Conservation (phyloP, 495 filamentous ascomycete genomes). For the Xylaria cubensis region DNA sequence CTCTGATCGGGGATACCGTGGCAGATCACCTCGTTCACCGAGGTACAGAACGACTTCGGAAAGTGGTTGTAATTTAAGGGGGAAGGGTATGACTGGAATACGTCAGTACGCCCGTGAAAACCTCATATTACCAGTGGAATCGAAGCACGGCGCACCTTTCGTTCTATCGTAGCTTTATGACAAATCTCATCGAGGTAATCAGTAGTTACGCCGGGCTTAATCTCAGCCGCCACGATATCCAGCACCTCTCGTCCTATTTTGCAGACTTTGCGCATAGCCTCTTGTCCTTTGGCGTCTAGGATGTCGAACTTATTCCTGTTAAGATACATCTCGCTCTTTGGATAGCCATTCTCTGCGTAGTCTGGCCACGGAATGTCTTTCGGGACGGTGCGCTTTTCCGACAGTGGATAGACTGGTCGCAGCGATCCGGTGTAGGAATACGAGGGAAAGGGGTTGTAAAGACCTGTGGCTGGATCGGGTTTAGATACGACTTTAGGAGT, state of each 20-base stretch:
- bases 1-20: slow-evolving; percentile 89
- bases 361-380: slow-evolving; percentile 82
- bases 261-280: slow-evolving; percentile 93
- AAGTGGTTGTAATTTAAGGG: slow-evolving; percentile 96
- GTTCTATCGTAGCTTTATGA: slow-evolving; percentile 92
- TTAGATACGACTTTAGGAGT: slow-evolving; percentile 81
- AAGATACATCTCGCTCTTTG: slow-evolving; percentile 77
- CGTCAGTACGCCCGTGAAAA: slow-evolving; percentile 27
- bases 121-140: slow-evolving; percentile 19
- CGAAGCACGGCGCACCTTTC: slow-evolving; percentile 67
- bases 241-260: slow-evolving; percentile 87
- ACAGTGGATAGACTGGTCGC: slow-evolving; percentile 90
- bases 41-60: slow-evolving; percentile 97
- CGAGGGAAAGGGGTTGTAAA: slow-evolving; percentile 88
- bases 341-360: slow-evolving; percentile 83
- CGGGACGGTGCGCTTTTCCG: slow-evolving; percentile 74
- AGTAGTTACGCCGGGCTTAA: slow-evolving; percentile 89
- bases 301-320: slow-evolving; percentile 80
- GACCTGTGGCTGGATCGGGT: slow-evolving; percentile 86
- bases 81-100: slow-evolving; percentile 82
- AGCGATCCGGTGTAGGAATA: slow-evolving; percentile 82
- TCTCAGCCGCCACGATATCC: slow-evolving; percentile 83
- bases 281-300: slow-evolving; percentile 76
- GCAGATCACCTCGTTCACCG: slow-evolving; percentile 94
- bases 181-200: slow-evolving; percentile 96